A percentile compares a stretch with the other conserved stretches of the same genome.
Evolutionary conservation across 2,329 filamentous ascomycete genomes (phyloP).

Genomic region (Xylariaceae sp.): DNA sequence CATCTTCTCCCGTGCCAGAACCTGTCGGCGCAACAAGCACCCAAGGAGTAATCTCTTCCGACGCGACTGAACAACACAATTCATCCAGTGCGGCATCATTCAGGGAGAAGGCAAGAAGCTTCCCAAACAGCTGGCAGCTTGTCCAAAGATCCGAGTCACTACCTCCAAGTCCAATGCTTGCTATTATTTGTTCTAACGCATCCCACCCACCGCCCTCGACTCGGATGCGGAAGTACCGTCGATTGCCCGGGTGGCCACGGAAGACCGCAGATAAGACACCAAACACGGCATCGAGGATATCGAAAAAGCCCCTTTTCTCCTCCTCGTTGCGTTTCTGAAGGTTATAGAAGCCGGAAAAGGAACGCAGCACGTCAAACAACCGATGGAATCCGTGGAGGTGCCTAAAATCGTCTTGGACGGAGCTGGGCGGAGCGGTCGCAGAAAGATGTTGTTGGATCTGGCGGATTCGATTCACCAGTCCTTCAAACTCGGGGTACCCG

Average conservation of each 20-base stretch:
- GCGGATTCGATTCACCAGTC: constrained; percentile 60
- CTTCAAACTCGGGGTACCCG: constrained; percentile 52
- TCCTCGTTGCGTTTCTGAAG: constrained; percentile 61
- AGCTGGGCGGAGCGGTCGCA: constrained; percentile 48
- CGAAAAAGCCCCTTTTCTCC: constrained; percentile 68
- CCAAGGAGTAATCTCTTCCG: constrained; percentile 15
- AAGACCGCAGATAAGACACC: constrained; percentile 76
- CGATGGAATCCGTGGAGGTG: constrained; percentile 77
- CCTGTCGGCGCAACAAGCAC: constrained; percentile 10
- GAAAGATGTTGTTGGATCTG: constrained; percentile 67
- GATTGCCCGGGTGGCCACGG: constrained; percentile 80
- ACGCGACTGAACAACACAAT: constrained; percentile 59
- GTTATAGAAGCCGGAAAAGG: constrained; percentile 76
- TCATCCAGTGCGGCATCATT: constrained; percentile 75
- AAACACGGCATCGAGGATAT: constrained; percentile 71
- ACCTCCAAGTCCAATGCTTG: constrained; percentile 66
- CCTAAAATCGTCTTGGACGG: constrained; percentile 78
- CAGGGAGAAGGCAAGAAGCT: constrained; percentile 77
- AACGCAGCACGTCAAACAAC: constrained; percentile 69
- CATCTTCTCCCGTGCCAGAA: constrained; percentile 25
- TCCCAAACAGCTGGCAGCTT: constrained; percentile 76
- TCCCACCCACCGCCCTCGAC: constrained; percentile 80
- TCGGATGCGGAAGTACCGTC: constrained; percentile 78
- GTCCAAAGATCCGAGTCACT: constrained; percentile 70
- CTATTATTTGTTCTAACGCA: constrained; percentile 72